Evolutionary conservation across 2,329 filamentous ascomycete species (phyloP), one percentile per base, ranked within the genome.

Genomic region (Nemania sp.): DNA sequence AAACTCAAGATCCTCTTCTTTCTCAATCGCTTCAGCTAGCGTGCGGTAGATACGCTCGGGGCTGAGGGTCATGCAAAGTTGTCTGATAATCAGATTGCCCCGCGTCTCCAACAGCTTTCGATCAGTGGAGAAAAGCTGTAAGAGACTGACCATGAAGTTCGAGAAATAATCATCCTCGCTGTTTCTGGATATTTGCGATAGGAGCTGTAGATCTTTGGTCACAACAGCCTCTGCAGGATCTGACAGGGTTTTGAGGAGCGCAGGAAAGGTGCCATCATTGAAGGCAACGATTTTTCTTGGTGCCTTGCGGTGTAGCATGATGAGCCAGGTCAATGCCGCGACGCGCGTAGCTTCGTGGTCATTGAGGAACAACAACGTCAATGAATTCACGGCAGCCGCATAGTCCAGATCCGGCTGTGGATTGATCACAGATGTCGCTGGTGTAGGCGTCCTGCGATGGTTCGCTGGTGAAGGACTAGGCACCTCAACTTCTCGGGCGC

Each of bases 121-220:
- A 73, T 99, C 95, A 0, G 95, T 98, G 43, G 92, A 96, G 73
- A 99, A 99, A 1, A 99, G 84, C 73, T 97, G 95, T 45, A 99
- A 80, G 10, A 99, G 81, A 72, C 96, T 96, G 62, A 97, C 90
- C 95, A 99, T 99, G 74, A 99, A 99, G 21, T 94, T 96, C 1
- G 91, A 90, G 73, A 99, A 99, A 76, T 98, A 98, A 66, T 93
- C 92, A 72, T 99, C 95, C 70, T 98, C 95, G 72, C 92, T 98
- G 69, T 97, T 96, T 66, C 90, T 88, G 2, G 94, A 98, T 56
- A 99, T 98, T 68, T 99, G 95, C 0, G 94, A 98, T 2, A 99
- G 82, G 15, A 99, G 82, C 65, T 98, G 91, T 32, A 99, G 78
- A 74, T 99, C 95, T 69, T 95, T 91, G 4, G 92, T 98, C 1